Base-by-base conservation (phyloP, 2,329 filamentous ascomycete genomes). In the Nothophaeocryptopus gaeumannii region DNA sequence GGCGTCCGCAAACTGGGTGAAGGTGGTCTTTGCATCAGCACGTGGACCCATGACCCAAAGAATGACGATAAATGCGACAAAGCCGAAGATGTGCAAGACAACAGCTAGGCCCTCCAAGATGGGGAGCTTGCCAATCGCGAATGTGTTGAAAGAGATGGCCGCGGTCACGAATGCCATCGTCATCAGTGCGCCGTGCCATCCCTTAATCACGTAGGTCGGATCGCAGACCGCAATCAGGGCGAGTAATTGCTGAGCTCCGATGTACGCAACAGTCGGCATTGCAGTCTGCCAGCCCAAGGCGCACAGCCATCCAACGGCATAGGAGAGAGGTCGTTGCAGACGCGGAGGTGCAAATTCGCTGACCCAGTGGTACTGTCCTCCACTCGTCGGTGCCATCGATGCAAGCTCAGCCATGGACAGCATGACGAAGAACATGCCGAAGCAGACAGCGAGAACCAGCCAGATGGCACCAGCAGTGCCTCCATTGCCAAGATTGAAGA, bases 301-400 rank as follows among this genome's bases (percentile, higher is more conserved):
- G 39, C 55, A 59, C 2, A 66, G 54, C 63, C 61, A 67, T 31
- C 73, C 78, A 38, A 74, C 74, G 12, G 78, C 61, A 58, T 82
- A 84, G 52, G 76, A 80, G 1, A 81, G 65, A 32, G 77, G 72
- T 48, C 76, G 79, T 55, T 81, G 78, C 73, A 79, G 1, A 80
- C 77, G 78, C 16, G 46, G 31, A 29, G 72, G 72, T 7, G 71
- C 68, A 26, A 74, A 66, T 38, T 72, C 61, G 74, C 76, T 79
- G 0, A 82, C 9, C 77, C 76, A 55, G 33, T 49, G 37, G 26
- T 51, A 45, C 56, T 82, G 79, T 1, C 80, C 80, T 15, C 79
- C 79, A 5, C 74, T 73, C 0, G 78, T 82, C 0, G 79, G 79
- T 2, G 78, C 78, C 71, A 78, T 78, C 5, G 73, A 76, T 1